Conservation (phyloP, 768 basidiomycete species). For the Pisolithus albus region DNA sequence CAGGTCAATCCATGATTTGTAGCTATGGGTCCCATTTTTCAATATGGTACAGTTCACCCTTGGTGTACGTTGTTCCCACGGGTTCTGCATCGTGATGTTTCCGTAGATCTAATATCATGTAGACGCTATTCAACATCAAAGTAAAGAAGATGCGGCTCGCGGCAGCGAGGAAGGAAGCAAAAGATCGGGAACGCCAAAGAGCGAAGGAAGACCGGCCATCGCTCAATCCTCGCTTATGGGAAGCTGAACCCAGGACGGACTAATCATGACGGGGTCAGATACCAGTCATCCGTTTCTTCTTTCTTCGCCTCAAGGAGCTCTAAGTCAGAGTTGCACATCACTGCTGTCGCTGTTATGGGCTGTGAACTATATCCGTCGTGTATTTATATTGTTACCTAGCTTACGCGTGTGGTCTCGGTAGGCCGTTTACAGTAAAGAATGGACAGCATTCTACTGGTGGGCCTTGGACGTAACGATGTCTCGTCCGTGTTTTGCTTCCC, state of each 20-base stretch:
- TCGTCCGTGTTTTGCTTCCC: constrained; percentile 16
- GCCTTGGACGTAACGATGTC: constrained; percentile 36
- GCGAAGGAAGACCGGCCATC: constrained; percentile 5
- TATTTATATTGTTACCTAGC: neutral
- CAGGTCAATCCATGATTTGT: constrained; percentile 1
- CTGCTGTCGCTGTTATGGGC: neutral
- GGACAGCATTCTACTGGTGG: constrained; percentile 23
- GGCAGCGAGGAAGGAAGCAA: constrained; percentile 43
- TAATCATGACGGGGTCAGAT: too few relatives aligned
- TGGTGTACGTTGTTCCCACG: constrained; percentile 45
- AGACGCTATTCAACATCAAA: constrained; percentile 73
- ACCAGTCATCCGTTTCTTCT: neutral
- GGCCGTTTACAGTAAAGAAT: constrained; percentile 29
- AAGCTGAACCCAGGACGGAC: too few relatives aligned
- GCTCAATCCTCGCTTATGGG: neutral
- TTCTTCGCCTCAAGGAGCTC: neutral
- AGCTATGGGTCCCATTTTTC: constrained; percentile 90
- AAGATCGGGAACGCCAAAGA: constrained; percentile 30
- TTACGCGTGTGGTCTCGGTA: neutral
- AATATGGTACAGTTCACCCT: constrained; percentile 68
- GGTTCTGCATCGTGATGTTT: neutral
- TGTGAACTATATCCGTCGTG: constrained; percentile 8
- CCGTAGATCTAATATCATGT: neutral
- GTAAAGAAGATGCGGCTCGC: constrained; percentile 57
- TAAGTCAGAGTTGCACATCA: too few relatives aligned